Evolutionary conservation across 1,284 basidiomycete genomes (phyloP).

Genomic region (Apiotrichum laibachii): DNA sequence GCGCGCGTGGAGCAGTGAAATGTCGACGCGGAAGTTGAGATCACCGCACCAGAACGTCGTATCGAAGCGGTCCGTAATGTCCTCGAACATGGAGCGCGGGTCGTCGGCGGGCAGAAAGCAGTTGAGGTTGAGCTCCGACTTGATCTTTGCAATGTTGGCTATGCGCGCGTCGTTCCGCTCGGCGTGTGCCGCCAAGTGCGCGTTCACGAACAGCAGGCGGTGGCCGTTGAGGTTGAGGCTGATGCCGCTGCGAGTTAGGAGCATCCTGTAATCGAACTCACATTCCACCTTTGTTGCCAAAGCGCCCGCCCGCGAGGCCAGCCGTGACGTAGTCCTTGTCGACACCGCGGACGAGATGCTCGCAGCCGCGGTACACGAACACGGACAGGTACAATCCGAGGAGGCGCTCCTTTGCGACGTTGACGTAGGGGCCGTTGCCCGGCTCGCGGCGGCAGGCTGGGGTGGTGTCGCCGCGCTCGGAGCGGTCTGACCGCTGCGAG

Average conservation of each 20-base stretch:
- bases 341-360: conserved; percentile 51
- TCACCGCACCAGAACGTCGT: conserved; percentile 57
- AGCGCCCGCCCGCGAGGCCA: conserved; percentile 56
- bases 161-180: conserved; percentile 44
- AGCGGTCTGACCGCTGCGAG: conserved; percentile 1
- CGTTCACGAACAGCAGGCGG: conserved; percentile 58
- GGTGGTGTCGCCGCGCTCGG: not conserved
- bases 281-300: conserved; percentile 57
- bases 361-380: conserved; percentile 53
- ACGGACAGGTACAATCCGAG: conserved; percentile 56
- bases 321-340: conserved; percentile 57
- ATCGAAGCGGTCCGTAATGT: conserved; percentile 57
- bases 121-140: conserved; percentile 55
- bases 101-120: conserved; percentile 53
- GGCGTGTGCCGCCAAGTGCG: conserved; percentile 57
- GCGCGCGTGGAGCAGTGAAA: conserved; percentile 56
- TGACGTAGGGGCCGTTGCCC: conserved; percentile 52
- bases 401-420: conserved; percentile 58
- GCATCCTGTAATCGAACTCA: conserved; percentile 20
- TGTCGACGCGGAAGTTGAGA: conserved; percentile 57
- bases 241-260: conserved; percentile 51
- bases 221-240: conserved; percentile 55
- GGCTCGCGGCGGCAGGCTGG: conserved; percentile 8
- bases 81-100: conserved; percentile 30
- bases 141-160: conserved; percentile 54